Evolutionary conservation across 202 grass and related monocot species (phyloP).

Genomic region (Elaeis oleifera): DNA sequence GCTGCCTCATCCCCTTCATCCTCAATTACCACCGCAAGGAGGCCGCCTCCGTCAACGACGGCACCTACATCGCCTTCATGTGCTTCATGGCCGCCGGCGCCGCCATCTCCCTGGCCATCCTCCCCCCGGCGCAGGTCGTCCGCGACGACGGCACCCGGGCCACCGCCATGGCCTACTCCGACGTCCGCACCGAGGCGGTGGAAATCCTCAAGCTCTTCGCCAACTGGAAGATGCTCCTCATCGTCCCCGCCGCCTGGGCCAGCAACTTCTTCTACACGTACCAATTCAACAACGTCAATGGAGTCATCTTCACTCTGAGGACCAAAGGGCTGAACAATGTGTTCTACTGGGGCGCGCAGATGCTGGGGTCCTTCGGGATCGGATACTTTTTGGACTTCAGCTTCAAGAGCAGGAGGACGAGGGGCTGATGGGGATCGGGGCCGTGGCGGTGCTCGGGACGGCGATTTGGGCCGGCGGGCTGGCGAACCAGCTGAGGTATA

Average conservation of each 20-base stretch:
- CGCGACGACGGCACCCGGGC: slow-evolving; percentile 61
- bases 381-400: slow-evolving; percentile 82
- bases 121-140: slow-evolving; percentile 45
- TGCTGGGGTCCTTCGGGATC: slow-evolving; percentile 59
- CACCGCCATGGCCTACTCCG: slow-evolving; percentile 44
- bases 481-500: slow-evolving; percentile 51
- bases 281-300: slow-evolving; percentile 98
- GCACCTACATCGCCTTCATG: slow-evolving; percentile 75
- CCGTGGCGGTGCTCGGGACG: slow-evolving; percentile 44
- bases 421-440: slow-evolving; percentile 31
- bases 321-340: slow-evolving; percentile 88
- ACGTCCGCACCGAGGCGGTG: slow-evolving; percentile 37
- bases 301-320: slow-evolving; percentile 55
- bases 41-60: slow-evolving; percentile 46
- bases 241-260: slow-evolving; percentile 66
- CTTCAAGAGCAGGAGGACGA: slow-evolving; percentile 44
- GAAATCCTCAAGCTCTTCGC: slow-evolving; percentile 61
- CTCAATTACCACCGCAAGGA: slow-evolving; percentile 48
- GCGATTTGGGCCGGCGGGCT: slow-evolving; percentile 74
- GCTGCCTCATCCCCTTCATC: slow-evolving; percentile 81
- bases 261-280: slow-evolving; percentile 98
- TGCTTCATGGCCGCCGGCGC: slow-evolving; percentile 66
- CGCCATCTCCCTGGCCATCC: slow-evolving; percentile 37
- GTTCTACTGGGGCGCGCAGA: slow-evolving; percentile 94
- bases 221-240: slow-evolving; percentile 84